phyloP scores from a whole-genome alignment of 441 rosid species.

The Dalechampia spathulata region DNA sequence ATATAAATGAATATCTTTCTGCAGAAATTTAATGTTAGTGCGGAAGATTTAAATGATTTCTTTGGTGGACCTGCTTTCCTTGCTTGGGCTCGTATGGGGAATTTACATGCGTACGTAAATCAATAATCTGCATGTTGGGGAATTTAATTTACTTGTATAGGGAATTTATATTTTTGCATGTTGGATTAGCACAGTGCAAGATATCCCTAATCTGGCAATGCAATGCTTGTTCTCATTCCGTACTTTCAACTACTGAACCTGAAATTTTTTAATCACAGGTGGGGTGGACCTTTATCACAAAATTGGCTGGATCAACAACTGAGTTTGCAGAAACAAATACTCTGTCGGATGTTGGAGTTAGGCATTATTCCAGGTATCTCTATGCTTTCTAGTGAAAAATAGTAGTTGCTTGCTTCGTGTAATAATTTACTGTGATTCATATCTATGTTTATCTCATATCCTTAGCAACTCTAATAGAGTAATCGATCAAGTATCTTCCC shows the following conservation, averaged over 20 bases:
- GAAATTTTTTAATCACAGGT: conserved; percentile 36
- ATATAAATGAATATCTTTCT: conserved; percentile 5
- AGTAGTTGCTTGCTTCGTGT: not conserved
- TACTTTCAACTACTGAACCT: conserved; percentile 7
- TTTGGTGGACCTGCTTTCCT: conserved; percentile 99
- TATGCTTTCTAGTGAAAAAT: conserved; percentile 9
- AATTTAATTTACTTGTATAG: not conserved
- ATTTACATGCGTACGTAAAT: conserved; percentile 72
- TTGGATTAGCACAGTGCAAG: conserved; percentile 6
- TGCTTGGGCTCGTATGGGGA: conserved; percentile 99
- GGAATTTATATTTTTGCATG: not conserved
- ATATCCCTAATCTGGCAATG: not conserved
- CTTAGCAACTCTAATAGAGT: not conserved
- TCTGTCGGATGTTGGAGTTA: conserved; percentile 76
- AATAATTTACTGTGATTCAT: not conserved
- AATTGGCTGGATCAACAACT: conserved; percentile 85
- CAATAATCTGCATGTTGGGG: not conserved
- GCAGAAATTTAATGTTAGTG: conserved; percentile 73
- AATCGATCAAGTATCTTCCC: conserved; percentile 4
- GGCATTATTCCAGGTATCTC: conserved; percentile 95
- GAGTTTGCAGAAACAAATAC: conserved; percentile 72
- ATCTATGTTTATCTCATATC: not conserved
- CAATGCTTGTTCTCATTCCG: not conserved
- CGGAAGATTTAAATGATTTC: conserved; percentile 67
- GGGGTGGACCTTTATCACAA: conserved; percentile 93